phyloP scores from a whole-genome alignment of 352 stramenopile species.

The Pythium dissimile region DNA sequence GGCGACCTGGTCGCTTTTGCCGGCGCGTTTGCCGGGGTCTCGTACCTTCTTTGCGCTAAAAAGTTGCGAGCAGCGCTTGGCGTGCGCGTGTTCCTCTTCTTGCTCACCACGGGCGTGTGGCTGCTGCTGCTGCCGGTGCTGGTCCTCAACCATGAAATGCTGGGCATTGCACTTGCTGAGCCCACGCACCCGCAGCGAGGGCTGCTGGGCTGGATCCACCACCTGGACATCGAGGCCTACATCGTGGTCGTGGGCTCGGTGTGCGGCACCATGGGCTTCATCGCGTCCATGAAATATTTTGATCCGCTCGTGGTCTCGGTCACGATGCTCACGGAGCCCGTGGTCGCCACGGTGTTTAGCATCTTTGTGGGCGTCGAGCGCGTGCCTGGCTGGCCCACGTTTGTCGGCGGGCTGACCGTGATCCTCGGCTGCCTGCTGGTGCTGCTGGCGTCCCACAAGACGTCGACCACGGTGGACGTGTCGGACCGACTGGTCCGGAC shows the following conservation, averaged over 20 bases:
- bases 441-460: slow-evolving; percentile 32
- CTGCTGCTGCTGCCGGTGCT: slow-evolving; percentile 34
- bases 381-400: slow-evolving; percentile 32
- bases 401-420: slow-evolving; percentile 36
- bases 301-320: slow-evolving; percentile 56
- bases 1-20: slow-evolving; percentile 55
- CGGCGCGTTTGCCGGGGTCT: slow-evolving; percentile 44
- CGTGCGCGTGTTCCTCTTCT: slow-evolving; percentile 43
- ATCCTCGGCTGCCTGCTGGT: slow-evolving; percentile 43
- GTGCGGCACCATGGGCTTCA: slow-evolving; percentile 52
- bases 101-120: slow-evolving; percentile 30
- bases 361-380: slow-evolving; percentile 38
- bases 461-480: slow-evolving; percentile 34
- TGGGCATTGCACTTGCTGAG: slow-evolving; percentile 23
- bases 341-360: slow-evolving; percentile 43
- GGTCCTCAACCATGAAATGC: slow-evolving; percentile 5
- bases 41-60: slow-evolving; percentile 46
- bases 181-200: slow-evolving; percentile 17
- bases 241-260: slow-evolving; percentile 45
- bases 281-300: slow-evolving; percentile 55
- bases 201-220: slow-evolving; percentile 44
- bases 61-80: slow-evolving; percentile 31
- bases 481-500: slow-evolving; percentile 31
- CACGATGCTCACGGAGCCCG: slow-evolving; percentile 49
- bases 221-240: slow-evolving; percentile 43